Base-by-base conservation (phyloP, 345 rosid genomes). In the rapeseed (Brassica napus) region DNA sequence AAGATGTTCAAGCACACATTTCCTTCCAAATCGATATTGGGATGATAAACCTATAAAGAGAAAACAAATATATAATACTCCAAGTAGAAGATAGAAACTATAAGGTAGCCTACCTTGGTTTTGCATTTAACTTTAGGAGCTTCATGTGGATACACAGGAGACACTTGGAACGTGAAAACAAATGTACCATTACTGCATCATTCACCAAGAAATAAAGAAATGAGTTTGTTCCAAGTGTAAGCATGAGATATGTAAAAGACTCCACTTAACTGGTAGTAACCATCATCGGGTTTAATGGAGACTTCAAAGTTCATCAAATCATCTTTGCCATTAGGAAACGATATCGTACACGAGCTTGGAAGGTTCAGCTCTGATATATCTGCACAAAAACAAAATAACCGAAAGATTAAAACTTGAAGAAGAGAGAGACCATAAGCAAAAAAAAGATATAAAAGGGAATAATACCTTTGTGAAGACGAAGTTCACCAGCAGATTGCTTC, bases 81-180 rank as follows among this genome's bases (percentile, higher is more conserved):
- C 0, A 54, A 55, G 37, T 32, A 32, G 37, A 32, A 32, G 35
- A 32, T 32, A 32, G 35, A 32, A 32, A 32, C 35, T 1, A 32
- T 32, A 32, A 32, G 37, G 37, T 32, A 32, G 26, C 8, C 21
- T 82, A 91, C 99, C 97, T 90, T 93, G 72, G 98, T 96, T 91
- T 96, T 96, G 86, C 99, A 92, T 83, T 96, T 96, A 57, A 96
- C 99, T 75, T 89, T 93, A 0, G 99, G 99, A 63, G 98, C 92
- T 75, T 96, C 97, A 9, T 96, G 98, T 5, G 97, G 99, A 78
- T 96, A 96, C 76, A 91, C 82, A 15, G 93, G 86, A 39, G 97
- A 90, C 61, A 93, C 98, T 84, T 89, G 90, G 84, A 96, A 96
- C 59, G 97, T 80, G 88, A 96, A 96, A 71, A 85, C 74, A 77